Evolutionary conservation across 1,139 yeast species (phyloP), one percentile per base, ranked within the genome.

Genomic region (Saccharomyces hybrid): DNA sequence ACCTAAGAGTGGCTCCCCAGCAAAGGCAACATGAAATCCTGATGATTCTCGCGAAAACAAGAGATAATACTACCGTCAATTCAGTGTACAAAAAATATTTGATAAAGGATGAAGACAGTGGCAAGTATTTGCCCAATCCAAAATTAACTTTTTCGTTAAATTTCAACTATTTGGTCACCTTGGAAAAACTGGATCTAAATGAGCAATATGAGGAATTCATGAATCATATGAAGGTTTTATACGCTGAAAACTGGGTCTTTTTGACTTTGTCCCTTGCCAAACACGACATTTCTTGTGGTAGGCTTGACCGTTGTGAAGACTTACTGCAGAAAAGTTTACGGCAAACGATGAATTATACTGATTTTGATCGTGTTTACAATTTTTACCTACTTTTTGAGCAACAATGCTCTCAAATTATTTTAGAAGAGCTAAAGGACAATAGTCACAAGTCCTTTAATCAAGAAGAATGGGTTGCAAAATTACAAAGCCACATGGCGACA

Each of bases 311-410:
- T 49, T 81, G 83, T 1, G 70, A 83, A 31, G 75, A 74, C 48
- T 71, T 75, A 16, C 51, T 69, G 32, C 48, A 52, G 16, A 49
- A 57, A 14, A 49, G 59, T 11, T 48, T 83, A 8, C 60, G 66
- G 1, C 62, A 72, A 1, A 80, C 84, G 8, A 58, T 68, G 3
- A 81, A 88, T 0, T 73, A 85, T 1, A 73, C 75, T 38, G 95
- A 87, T 58, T 88, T 89, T 65, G 78, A 85, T 0, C 64, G 74
- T 34, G 71, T 88, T 0, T 90, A 81, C 68, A 88, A 88, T 65
- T 73, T 81, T 3, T 83, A 79, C 62, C 71, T 84, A 2, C 84
- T 83, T 58, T 79, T 82, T 64, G 85, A 84, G 64, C 93, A 86
- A 59, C 64, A 75, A 0, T 60, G 74, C 7, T 67, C 84, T 8